Evolutionary conservation across 805 yeast species (phyloP), one percentile per base, ranked within the genome.

Genomic region (Yamadazyma takamatsuzukensis): DNA sequence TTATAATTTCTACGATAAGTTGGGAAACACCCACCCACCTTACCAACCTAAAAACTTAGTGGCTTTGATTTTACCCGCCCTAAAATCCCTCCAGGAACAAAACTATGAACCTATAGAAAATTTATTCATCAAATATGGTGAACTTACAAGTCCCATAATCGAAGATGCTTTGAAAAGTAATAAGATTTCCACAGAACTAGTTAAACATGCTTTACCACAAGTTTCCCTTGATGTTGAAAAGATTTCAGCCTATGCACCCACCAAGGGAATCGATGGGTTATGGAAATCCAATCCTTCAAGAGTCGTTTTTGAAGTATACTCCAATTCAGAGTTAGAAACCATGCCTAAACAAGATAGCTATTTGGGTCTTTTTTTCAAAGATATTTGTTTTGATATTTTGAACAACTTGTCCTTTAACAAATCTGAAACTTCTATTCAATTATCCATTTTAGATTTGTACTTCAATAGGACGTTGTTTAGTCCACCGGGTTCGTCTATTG

Each of bases 361-460:
- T 44, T 37, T 51, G 17, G 69, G 69, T 1, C 61, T 85, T 34
- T 53, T 90, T 16, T 67, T 88, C 44, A 76, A 85, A 41, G 97
- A 93, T 51, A 63, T 85, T 21, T 68, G 80, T 21, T 72, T 74
- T 30, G 97, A 90, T 56, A 61, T 84, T 19, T 74, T 89, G 33
- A 78, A 82, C 39, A 78, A 82, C 45, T 63, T 90, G 64, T 95
- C 89, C 44, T 93, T 86, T 68, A 93, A 93, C 61, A 80, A 95
- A 51, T 77, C 76, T 28, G 93, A 85, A 43, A 94, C 86, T 7
- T 80, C 95, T 0, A 78, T 84, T 41, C 96, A 88, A 55, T 72
- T 93, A 27, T 71, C 86, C 18, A 75, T 80, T 5, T 59, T 93
- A 34, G 88, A 83, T 48, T 55, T 75, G 33, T 89, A 78, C 48